These are phyloP conservation scores for Styphnolobium japonicum DNA, from an alignment of 306 rosid genomes.

Conservation along the genomic window DNA sequence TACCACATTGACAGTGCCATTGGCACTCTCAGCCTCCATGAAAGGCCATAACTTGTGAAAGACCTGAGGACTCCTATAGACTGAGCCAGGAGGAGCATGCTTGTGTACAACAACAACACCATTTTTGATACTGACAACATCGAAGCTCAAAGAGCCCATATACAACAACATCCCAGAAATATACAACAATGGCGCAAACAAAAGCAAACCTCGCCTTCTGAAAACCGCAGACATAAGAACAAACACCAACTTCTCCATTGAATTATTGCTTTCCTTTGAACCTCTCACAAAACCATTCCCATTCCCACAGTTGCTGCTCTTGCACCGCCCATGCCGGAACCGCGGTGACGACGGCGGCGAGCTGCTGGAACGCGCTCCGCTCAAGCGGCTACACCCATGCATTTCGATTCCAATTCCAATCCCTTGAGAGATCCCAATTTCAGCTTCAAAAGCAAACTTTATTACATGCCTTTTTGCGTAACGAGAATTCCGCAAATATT, in stretches of 20 bases:
- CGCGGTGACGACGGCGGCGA: constrained; percentile 83
- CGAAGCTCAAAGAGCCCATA: constrained; percentile 84
- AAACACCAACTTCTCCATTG: constrained; percentile 53
- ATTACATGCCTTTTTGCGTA: not conserved
- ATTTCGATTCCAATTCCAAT: constrained; percentile 16
- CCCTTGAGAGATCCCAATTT: constrained; percentile 10
- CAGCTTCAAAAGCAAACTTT: not conserved
- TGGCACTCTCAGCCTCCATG: constrained; percentile 50
- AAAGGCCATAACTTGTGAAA: constrained; percentile 79
- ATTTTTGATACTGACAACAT: constrained; percentile 55
- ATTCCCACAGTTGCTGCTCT: constrained; percentile 27
- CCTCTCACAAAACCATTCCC: constrained; percentile 6
- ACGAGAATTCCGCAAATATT: not conserved
- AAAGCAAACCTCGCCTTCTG: constrained; percentile 69
- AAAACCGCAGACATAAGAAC: constrained; percentile 66
- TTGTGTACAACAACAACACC: constrained; percentile 59
- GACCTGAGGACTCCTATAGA: constrained; percentile 82
- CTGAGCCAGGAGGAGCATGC: constrained; percentile 70
- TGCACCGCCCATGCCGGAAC: constrained; percentile 62
- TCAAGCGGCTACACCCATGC: constrained; percentile 78
- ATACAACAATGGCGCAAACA: constrained; percentile 85
- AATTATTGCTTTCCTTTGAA: constrained; percentile 46
- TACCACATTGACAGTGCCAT: constrained; percentile 60
- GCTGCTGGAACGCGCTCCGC: constrained; percentile 37
- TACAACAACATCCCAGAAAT: constrained; percentile 84